Base-by-base conservation (phyloP, 2,329 filamentous ascomycete species). In the Calonectria multiphialidica region DNA sequence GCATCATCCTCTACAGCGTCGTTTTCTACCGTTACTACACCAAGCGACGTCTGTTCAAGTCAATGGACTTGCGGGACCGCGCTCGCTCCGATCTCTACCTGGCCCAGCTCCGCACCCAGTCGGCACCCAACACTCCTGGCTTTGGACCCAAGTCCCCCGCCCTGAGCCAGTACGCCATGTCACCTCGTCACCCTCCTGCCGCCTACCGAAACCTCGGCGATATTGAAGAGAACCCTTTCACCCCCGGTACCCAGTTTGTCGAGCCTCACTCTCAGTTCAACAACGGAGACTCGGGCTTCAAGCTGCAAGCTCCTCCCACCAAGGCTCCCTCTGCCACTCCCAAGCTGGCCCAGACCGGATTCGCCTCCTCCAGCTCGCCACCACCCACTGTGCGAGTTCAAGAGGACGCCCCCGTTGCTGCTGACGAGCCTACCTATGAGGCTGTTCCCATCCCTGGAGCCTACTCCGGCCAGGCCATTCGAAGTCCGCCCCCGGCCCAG, bases 11-110 rank as follows among this genome's bases (percentile, higher is more conserved):
- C 80, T 99, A 99, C 89, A 95, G 91, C 81, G 90, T 98, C 81
- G 92, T 98, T 83, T 98, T 98, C 88, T 98, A 98, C 89, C 94
- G 97, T 79, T 97, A 98, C 90, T 98, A 96, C 91, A 95, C 94
- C 77, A 99, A 98, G 90, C 94, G 95, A 83, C 94, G 94, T 83
- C 94, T 99, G 74, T 93, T 94, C 85, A 98, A 98, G 90, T 96
- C 95, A 75, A 99, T 99, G 97, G 94, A 98, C 83, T 88, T 94
- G 82, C 95, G 97, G 79, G 97, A 99, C 88, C 94, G 94, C 81
- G 97, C 97, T 76, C 94, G 97, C 74, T 96, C 94, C 73, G 96
- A 98, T 83, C 91, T 99, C 75, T 98, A 98, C 88, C 94, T 98
- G 75, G 95, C 93, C 67, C 93, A 95, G 83, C 91, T 95, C 49